Conservation (phyloP, 345 rosid genomes). For the Ceriops zippeliana region DNA sequence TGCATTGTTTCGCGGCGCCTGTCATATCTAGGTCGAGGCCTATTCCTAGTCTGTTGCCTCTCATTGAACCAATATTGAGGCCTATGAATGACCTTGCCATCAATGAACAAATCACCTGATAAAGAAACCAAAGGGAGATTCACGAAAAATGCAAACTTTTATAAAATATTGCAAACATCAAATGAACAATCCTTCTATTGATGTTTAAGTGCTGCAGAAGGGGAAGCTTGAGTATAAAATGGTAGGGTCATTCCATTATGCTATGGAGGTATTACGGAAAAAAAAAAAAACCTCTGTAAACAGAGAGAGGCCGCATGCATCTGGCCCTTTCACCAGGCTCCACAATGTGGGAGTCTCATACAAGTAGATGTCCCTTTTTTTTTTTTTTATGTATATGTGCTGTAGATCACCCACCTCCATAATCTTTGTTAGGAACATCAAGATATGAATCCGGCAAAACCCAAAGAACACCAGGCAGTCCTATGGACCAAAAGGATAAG, state of each 20-base stretch:
- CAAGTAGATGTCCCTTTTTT: no score
- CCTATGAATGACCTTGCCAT: constrained; percentile 88
- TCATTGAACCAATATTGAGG: constrained; percentile 66
- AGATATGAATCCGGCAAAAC: constrained; percentile 93
- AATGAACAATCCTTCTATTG: not conserved
- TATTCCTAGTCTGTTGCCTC: constrained; percentile 49
- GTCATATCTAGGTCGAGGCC: constrained; percentile 66
- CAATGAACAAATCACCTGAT: constrained; percentile 72
- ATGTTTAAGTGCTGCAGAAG: not conserved
- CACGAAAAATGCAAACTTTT: not conserved
- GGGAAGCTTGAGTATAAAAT: no score
- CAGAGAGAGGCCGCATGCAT: no score
- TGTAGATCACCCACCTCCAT: constrained; percentile 62
- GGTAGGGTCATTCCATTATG: no score
- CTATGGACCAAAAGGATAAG: constrained; percentile 34
- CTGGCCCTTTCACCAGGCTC: no score
- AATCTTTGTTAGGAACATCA: constrained; percentile 95
- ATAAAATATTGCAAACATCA: not conserved
- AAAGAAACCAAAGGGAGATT: constrained; percentile 5
- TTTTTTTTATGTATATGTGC: not conserved
- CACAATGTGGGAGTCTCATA: no score
- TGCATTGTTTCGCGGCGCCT: constrained; percentile 69
- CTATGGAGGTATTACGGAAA: no score
- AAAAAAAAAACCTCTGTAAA: no score
- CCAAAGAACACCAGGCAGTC: constrained; percentile 88